Evolutionary conservation across 1,284 basidiomycete genomes (phyloP), one percentile per base, ranked within the genome.

Genomic region (Naganishia liquefaciens): DNA sequence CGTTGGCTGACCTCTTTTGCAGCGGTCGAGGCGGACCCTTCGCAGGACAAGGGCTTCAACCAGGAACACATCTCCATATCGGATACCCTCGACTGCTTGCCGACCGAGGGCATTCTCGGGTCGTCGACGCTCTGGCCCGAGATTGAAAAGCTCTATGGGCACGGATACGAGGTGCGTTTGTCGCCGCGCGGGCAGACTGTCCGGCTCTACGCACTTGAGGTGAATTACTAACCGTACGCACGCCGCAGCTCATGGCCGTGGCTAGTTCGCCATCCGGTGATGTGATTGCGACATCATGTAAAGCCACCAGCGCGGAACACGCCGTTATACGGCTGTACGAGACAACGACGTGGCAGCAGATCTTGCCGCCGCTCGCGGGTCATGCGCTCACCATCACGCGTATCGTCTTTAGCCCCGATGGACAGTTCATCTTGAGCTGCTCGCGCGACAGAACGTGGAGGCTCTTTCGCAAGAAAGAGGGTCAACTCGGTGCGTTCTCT

Each of bases 51-150:
- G 53, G 72, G 73, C 19, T 69, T 70, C 49, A 75, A 76, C 46
- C 70, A 74, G 64, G 74, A 77, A 21, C 74, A 73, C 47, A 74
- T 79, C 58, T 78, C 77, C 13, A 74, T 80, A 10, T 77, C 78
- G 0, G 68, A 71, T 10, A 72, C 75, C 2, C 69, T 80, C 33
- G 73, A 74, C 1, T 61, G 73, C n/a, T 76, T 83, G 11, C 83
- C 84, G 0, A 80, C 80, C 2, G 83, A 84, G 68, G 83, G 83
- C 63, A 80, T 83, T 76, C 83, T 99, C 0, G 87, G 90, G 0
- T 84, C 87, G 0, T 84, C 86, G 15, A 98, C 95, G 0, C 83
- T 99, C 0, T 99, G 96, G 96, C 95, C 95, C 0, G 96, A 99
- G 79, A 82, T 88, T 1, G 95, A 99, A 74, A 99, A 99, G 76